Evolutionary conservation across 495 filamentous ascomycete species (phyloP), one percentile per base, ranked within the genome.

Genomic region (Hypoxylon crocopeplum): DNA sequence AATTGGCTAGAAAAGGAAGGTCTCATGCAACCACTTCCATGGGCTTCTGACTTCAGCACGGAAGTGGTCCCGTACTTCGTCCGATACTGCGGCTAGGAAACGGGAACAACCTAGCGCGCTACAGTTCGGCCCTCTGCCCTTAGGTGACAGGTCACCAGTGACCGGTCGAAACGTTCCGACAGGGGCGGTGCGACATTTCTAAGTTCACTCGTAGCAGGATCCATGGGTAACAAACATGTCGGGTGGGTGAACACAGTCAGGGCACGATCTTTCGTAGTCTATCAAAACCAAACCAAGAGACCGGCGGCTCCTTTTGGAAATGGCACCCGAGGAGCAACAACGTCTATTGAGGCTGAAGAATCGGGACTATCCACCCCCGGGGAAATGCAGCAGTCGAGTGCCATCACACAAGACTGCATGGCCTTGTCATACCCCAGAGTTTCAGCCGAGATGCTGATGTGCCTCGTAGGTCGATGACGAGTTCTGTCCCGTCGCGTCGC

Each of bases 21-120:
- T 66, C 32, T 62, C 62, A 66, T 61, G 56, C 62, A 50, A 60
- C 56, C 62, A 51, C 56, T 60, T 46, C 62, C 24, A 29, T 25
- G 29, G 30, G 2, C 39, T 39, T 34, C 48, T 53, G 53, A 53
- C 48, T 64, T 55, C 49, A 54, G 61, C 55, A 38, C 60, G 61
- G 50, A 59, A 51, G 38, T 21, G 44, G 45, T 45, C 55, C 55
- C 57, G 56, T 56, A 33, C 39, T 51, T 61, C 37, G 42, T 56
- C 57, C 50, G 56, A 56, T 57, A 42, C 42, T 52, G 24, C 44
- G 29, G 30, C 49, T 47, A 60, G 36, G 15, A 27, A 38, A 59
- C 61, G 61, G 61, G 61, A 64, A 39, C 50, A 53, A 59, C 55
- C 55, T 59, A 59, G 49, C 61, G 50, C 34, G 34, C 27, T 46